Conservation (phyloP, 306 rosid species). For the Cucurbita moschata region DNA sequence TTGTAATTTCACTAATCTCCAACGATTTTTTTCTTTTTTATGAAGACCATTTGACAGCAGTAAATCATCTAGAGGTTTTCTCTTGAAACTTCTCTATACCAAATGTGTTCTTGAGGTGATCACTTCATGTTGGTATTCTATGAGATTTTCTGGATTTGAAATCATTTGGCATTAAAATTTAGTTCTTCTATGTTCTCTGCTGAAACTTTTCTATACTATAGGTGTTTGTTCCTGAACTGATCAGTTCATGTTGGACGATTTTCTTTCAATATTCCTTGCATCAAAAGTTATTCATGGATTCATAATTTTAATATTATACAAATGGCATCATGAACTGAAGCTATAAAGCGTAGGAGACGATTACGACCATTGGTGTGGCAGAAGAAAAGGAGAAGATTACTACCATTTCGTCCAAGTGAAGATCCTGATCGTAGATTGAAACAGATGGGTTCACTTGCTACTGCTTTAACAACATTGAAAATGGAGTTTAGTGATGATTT, state of each 20-base stretch:
- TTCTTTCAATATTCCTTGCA: neutral
- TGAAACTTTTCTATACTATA: neutral
- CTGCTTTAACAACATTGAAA: conserved; percentile 43
- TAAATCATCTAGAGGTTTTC: neutral
- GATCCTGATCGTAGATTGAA: conserved; percentile 46
- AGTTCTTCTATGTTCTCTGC: neutral
- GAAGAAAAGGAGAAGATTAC: conserved; percentile 54
- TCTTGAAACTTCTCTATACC: neutral
- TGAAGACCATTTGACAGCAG: neutral
- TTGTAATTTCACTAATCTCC: too few species aligned
- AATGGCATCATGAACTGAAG: conserved; percentile 30
- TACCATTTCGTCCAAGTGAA: conserved; percentile 53
- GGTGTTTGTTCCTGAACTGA: neutral
- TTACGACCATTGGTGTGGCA: conserved; percentile 40
- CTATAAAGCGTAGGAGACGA: conserved; percentile 50
- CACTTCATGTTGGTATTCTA: neutral
- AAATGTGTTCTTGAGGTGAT: neutral
- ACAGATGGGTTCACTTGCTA: conserved; percentile 78
- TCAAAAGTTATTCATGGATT: neutral
- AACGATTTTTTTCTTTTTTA: neutral
- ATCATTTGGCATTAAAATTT: neutral
- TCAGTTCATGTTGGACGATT: neutral
- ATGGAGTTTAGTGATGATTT: conserved; percentile 64
- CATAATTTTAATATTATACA: conserved; percentile 6
- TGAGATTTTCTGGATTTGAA: neutral